Percentiles rank a stretch among this genome's conserved stretches.
Conservation (phyloP, 768 basidiomycete species). For the Suillus clintonianus region DNA sequence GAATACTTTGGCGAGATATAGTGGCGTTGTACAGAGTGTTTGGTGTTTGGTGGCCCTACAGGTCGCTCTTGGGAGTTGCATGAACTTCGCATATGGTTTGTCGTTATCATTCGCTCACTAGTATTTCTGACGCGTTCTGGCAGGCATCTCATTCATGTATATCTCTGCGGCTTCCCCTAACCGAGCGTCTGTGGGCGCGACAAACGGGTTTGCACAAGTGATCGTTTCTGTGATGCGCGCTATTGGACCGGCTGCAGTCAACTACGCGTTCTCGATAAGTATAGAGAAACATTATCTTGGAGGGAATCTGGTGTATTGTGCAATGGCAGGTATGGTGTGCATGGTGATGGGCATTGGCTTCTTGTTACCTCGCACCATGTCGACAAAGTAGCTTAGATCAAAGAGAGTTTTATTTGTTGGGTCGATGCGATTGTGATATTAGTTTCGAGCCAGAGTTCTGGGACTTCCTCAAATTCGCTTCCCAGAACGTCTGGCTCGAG, state of each 20-base stretch:
- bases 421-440: neutral
- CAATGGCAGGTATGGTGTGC: slow-evolving; percentile 31
- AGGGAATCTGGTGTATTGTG: slow-evolving; percentile 57
- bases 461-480: neutral
- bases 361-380: neutral
- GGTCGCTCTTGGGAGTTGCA: slow-evolving; percentile 42
- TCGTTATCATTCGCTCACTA: neutral
- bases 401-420: neutral
- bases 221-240: slow-evolving; percentile 29
- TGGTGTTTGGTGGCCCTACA: slow-evolving; percentile 57
- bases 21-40: slow-evolving; percentile 23
- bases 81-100: slow-evolving; percentile 28
- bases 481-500: neutral
- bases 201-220: slow-evolving; percentile 55
- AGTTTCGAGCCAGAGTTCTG: neutral
- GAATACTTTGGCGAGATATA: slow-evolving; percentile 31
- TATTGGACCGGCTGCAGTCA: slow-evolving; percentile 26
- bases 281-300: slow-evolving; percentile 39
- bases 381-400: neutral
- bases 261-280: slow-evolving; percentile 28
- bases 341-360: slow-evolving; percentile 12
- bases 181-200: slow-evolving; percentile 64
- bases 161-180: slow-evolving; percentile 69
- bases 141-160: slow-evolving; percentile 71
- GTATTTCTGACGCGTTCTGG: neutral